Conservation (phyloP, 768 basidiomycete genomes). For the Guyanaporus albipodus region DNA sequence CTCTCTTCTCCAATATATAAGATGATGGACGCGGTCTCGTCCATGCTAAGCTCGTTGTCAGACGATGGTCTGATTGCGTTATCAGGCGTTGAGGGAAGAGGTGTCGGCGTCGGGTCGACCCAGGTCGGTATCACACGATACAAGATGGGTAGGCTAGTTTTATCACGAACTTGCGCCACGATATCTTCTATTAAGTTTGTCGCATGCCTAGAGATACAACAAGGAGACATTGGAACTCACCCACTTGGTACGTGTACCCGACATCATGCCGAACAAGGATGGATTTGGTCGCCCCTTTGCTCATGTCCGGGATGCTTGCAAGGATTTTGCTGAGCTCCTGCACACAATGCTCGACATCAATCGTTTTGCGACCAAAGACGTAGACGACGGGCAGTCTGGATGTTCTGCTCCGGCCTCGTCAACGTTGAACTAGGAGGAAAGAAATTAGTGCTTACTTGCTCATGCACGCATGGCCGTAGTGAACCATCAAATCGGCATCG, state of each 20-base stretch:
- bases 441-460: constrained; percentile 59
- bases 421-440: background rate
- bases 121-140: constrained; percentile 35
- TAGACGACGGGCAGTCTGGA: constrained; percentile 87
- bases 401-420: constrained; percentile 47
- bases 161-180: constrained; percentile 17
- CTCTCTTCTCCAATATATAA: constrained; percentile 77
- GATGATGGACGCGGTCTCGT: constrained; percentile 23
- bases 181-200: constrained; percentile 15
- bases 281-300: constrained; percentile 14
- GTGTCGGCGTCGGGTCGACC: constrained; percentile 13
- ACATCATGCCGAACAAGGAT: constrained; percentile 74
- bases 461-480: constrained; percentile 96
- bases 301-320: constrained; percentile 4
- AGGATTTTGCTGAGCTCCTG: constrained; percentile 38
- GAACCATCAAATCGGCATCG: constrained; percentile 85
- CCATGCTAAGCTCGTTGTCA: background rate
- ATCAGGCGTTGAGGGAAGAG: background rate
- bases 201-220: background rate
- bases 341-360: constrained; percentile 56
- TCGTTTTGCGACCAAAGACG: constrained; percentile 73
- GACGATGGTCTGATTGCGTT: background rate
- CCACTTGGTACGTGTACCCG: constrained; percentile 63
- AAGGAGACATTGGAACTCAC: constrained; percentile 33
- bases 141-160: constrained; percentile 29